Evolutionary conservation across 1,284 basidiomycete species (phyloP), one percentile per base, ranked within the genome.

Genomic region (Porogramme epimiltina): DNA sequence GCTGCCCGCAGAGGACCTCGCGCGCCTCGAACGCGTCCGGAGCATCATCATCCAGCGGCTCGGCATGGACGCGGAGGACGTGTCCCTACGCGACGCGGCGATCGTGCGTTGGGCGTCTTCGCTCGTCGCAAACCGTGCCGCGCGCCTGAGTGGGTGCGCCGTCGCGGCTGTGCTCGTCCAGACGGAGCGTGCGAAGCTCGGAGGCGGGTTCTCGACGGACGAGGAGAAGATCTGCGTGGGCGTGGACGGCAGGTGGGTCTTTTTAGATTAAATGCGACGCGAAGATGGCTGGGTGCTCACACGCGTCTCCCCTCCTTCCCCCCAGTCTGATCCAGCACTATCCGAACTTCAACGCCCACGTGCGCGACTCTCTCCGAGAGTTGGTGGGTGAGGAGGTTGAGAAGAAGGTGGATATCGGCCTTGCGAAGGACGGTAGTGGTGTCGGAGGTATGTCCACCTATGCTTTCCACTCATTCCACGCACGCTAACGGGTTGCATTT

Each of bases 371-470:
- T 0, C 70, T 99, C 44, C 74, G 81, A n/a, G 70, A 75, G 2
- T 65, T 98, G 28, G 80, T 98, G 11, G 95, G 96, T 6, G 77
- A 83, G 37, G 81, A 91, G 37, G 83, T 89, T 4, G 93, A 94
- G 73, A 78, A 82, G 64, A 76, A 84, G 33, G 84, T 97, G 6
- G 81, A 87, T 55, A 91, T 98, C 61, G 95, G 93, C 20, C 70
- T 98, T 62, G 96, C 96, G 4, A 98, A 97, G 73, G 97, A 99
- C 66, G 96, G 97, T 22, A 95, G 92, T 66, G 97, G 96, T 47
- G 94, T 96, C 36, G 96, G 96, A 66, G 93, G 93, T 95, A 70
- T 71, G 88, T 68, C 8, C 38, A 4, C 28, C 44, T n/a, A 23
- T 20, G 24, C 46, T 49, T 15, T 36, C 28, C 8, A 8, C 9